Percentiles rank a stretch among this genome's conserved stretches.
Evolutionary conservation across 306 rosid genomes (phyloP).

Genomic region (Quercus mongolica): DNA sequence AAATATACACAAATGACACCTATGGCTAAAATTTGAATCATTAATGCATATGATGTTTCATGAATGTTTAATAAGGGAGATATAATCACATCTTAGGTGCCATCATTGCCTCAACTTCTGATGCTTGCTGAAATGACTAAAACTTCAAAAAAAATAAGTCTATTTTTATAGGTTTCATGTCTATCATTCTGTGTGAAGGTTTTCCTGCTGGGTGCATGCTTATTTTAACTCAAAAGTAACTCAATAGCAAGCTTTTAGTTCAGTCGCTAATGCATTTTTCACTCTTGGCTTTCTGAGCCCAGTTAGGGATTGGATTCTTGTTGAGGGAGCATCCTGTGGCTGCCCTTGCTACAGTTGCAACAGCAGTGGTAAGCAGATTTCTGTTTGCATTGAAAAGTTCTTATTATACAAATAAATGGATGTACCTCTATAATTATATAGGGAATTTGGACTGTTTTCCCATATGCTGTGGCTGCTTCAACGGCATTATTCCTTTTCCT

Average conservation of each 20-base stretch:
- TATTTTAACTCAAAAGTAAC: not conserved
- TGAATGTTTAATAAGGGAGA: not conserved
- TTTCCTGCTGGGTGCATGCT: not conserved
- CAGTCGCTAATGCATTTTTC: constrained; percentile 7
- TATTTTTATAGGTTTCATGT: not conserved
- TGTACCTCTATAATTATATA: constrained; percentile 17
- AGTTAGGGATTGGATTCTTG: constrained; percentile 59
- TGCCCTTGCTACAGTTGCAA: constrained; percentile 65
- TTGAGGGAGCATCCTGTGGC: constrained; percentile 58
- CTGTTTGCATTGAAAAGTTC: not conserved
- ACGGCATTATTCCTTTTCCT: constrained; percentile 57
- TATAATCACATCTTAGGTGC: not conserved
- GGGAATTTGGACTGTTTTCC: constrained; percentile 67
- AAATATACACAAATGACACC: no score
- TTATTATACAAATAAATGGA: constrained; percentile 2
- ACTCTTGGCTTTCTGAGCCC: constrained; percentile 14
- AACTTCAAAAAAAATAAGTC: not conserved
- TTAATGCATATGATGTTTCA: not conserved
- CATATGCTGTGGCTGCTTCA: constrained; percentile 52
- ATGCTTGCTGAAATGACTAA: not conserved
- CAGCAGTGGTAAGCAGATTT: constrained; percentile 45
- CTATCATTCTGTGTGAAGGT: not conserved
- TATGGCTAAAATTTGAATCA: no score
- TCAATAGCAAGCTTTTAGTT: not conserved
- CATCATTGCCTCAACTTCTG: not conserved